Evolutionary conservation across 805 yeast species (phyloP).

Genomic region (Ogataea ganodermae): DNA sequence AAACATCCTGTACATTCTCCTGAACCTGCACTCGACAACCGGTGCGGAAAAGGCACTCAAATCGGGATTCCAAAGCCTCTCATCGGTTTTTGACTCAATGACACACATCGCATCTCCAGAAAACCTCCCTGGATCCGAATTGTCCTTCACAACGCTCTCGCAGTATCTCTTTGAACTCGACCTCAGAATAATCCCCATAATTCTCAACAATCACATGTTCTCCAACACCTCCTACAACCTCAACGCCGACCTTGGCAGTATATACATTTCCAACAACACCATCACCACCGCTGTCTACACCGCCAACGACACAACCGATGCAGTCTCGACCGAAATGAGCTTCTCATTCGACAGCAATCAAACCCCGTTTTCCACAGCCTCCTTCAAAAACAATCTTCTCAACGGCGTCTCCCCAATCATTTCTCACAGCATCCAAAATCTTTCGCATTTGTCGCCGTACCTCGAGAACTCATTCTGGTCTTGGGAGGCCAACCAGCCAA

Average conservation of each 20-base stretch:
- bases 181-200: conserved; percentile 40
- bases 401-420: conserved; percentile 74
- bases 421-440: conserved; percentile 36
- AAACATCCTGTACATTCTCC: conserved; percentile 42
- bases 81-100: conserved; percentile 3
- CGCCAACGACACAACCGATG: background rate
- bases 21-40: conserved; percentile 37
- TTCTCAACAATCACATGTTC: conserved; percentile 32
- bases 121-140: background rate
- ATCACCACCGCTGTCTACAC: conserved; percentile 1
- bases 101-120: conserved; percentile 1
- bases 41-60: background rate
- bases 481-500: conserved; percentile 67
- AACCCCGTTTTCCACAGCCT: conserved; percentile 39
- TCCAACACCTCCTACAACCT: conserved; percentile 36
- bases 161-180: conserved; percentile 37
- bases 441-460: conserved; percentile 34
- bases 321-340: conserved; percentile 8
- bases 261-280: conserved; percentile 15
- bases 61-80: conserved; percentile 16
- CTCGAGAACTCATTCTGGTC: conserved; percentile 60
- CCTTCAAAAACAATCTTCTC: conserved; percentile 42
- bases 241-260: conserved; percentile 13
- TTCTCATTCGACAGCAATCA: conserved; percentile 41
- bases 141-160: conserved; percentile 28